phyloP scores from a whole-genome alignment of 2,329 filamentous ascomycete genomes.

The Neofusicoccum ribis region DNA sequence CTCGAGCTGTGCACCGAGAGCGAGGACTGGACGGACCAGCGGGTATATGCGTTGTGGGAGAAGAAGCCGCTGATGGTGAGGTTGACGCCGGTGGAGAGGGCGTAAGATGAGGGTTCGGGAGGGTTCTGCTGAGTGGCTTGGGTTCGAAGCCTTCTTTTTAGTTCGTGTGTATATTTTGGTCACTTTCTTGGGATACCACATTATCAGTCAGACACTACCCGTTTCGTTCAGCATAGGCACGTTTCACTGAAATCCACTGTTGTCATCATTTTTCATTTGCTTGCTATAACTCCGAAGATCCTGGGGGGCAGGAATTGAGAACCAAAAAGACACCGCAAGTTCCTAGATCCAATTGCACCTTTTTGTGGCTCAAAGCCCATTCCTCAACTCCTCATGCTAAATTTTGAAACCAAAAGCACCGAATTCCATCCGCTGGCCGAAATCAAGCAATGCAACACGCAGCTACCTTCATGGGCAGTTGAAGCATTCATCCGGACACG shows the following conservation, averaged over 20 bases:
- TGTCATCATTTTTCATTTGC: not conserved
- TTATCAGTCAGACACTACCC: not conserved
- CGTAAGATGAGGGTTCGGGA: not conserved
- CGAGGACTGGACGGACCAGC: constrained; percentile 42
- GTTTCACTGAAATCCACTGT: not conserved
- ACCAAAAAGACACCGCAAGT: too few species aligned
- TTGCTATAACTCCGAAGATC: not conserved
- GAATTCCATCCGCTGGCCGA: too few species aligned
- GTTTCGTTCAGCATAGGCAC: not conserved
- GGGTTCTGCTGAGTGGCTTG: too few species aligned
- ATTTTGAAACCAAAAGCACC: too few species aligned
- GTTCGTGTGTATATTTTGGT: not conserved
- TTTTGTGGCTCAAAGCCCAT: too few species aligned
- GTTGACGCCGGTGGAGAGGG: constrained; percentile 24
- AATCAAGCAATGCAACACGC: too few species aligned
- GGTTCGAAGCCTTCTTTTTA: not conserved
- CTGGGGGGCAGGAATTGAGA: too few species aligned
- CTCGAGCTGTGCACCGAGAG: constrained; percentile 32
- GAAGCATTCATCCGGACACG: too few species aligned
- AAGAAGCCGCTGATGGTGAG: constrained; percentile 33
- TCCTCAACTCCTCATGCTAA: too few species aligned
- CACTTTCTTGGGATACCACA: not conserved
- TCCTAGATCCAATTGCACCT: too few species aligned
- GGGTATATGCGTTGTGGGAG: constrained; percentile 35
- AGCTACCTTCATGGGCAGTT: too few species aligned